A percentile compares a stretch with the other conserved stretches of the same genome.
These are phyloP conservation scores for Kwoniella mangroviensis DNA, from an alignment of 768 basidiomycete genomes.

Conservation along the genomic window DNA sequence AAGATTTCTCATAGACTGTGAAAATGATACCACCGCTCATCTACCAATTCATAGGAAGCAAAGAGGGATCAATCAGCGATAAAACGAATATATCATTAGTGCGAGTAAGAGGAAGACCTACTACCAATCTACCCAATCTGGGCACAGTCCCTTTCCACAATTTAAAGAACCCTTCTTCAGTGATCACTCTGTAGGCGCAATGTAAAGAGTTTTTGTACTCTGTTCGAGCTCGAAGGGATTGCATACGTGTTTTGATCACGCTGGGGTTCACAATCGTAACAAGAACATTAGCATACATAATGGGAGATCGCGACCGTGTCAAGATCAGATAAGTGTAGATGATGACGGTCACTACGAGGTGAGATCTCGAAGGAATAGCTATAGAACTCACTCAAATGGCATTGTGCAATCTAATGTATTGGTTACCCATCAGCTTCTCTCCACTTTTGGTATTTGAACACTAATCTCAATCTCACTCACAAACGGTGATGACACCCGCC, in stretches of 20 bases:
- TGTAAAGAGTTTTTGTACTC: constrained; percentile 95
- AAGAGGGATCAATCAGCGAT: neutral
- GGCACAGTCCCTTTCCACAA: constrained; percentile 99
- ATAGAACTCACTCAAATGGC: constrained; percentile 58
- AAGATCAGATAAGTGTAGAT: too few species aligned
- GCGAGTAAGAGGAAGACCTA: constrained; percentile 33
- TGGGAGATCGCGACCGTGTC: too few species aligned
- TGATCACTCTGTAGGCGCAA: constrained; percentile 91
- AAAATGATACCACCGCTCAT: constrained; percentile 92
- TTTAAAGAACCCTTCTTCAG: constrained; percentile 85
- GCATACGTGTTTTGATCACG: constrained; percentile 98
- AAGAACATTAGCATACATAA: too few species aligned
- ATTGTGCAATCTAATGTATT: constrained; percentile 52
- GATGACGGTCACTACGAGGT: too few species aligned
- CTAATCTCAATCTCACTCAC: constrained; percentile 59
- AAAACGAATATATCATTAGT: neutral
- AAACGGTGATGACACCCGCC: constrained; percentile 93
- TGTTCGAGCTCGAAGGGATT: constrained; percentile 77
- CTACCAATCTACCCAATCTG: constrained; percentile 76
- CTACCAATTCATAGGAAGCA: constrained; percentile 58
- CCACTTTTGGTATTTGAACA: too few species aligned
- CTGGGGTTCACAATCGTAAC: constrained; percentile 58
- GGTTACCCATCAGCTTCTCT: neutral
- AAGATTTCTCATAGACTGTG: constrained; percentile 74
- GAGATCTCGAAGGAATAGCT: too few species aligned